phyloP scores from a whole-genome alignment of 1,139 yeast species.

The Wickerhamiella infanticola region DNA sequence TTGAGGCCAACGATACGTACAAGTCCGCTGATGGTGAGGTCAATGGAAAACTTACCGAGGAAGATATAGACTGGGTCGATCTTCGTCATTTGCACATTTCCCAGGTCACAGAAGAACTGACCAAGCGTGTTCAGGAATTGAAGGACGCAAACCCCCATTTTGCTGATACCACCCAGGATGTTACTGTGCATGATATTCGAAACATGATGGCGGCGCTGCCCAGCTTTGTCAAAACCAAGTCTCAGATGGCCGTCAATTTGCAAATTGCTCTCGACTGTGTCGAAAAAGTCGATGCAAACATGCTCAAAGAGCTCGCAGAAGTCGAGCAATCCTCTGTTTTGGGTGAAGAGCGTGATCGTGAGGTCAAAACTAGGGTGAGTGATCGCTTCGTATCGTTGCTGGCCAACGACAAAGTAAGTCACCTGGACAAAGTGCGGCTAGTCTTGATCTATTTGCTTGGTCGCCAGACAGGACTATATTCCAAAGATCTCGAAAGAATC shows the following conservation, averaged over 20 bases:
- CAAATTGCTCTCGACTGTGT: conserved; percentile 29
- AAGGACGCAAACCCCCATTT: conserved; percentile 51
- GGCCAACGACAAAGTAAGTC: conserved; percentile 34
- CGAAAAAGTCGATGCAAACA: conserved; percentile 21
- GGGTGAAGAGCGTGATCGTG: conserved; percentile 58
- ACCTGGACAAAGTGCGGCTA: conserved; percentile 57
- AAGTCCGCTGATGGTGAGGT: conserved; percentile 12
- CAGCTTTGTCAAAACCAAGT: conserved; percentile 27
- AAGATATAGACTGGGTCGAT: conserved; percentile 61
- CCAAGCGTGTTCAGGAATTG: conserved; percentile 48
- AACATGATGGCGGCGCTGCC: conserved; percentile 30
- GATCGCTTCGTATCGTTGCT: conserved; percentile 49
- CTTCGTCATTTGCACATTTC: conserved; percentile 65
- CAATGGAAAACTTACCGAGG: conserved; percentile 39
- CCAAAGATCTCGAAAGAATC: conserved; percentile 56
- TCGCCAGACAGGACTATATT: conserved; percentile 63
- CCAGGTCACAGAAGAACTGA: conserved; percentile 53
- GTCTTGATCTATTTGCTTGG: conserved; percentile 66
- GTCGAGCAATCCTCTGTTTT: conserved; percentile 54
- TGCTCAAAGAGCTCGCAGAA: conserved; percentile 22
- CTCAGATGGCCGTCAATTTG: conserved; percentile 25
- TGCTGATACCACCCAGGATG: conserved; percentile 20
- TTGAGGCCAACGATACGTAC: conserved; percentile 19
- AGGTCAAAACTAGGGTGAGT: conserved; percentile 45
- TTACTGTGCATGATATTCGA: conserved; percentile 25